Percentiles rank a stretch among this genome's conserved stretches.
Evolutionary conservation across 768 basidiomycete species (phyloP).

Genomic region (Hypsizygus marmoreus): DNA sequence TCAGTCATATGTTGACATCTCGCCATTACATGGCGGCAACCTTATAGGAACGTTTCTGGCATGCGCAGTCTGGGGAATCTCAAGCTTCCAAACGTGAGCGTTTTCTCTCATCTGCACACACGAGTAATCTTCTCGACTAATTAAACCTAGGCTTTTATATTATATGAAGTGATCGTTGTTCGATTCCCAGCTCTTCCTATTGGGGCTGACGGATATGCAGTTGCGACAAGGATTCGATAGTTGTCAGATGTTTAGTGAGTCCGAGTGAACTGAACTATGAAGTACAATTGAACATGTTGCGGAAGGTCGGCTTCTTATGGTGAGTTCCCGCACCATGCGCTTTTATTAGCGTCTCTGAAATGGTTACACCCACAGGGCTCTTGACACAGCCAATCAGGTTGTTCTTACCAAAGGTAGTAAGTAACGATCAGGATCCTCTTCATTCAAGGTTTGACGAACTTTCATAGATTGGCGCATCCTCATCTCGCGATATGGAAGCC

Average conservation of each 20-base stretch:
- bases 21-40: background rate
- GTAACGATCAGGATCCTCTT: too few relatives aligned
- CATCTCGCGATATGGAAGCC: conserved; percentile 1
- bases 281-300: background rate
- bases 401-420: background rate
- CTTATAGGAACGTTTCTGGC: conserved; percentile 3
- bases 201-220: too few relatives aligned
- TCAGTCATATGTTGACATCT: too few relatives aligned
- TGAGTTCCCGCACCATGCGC: too few relatives aligned
- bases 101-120: too few relatives aligned
- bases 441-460: too few relatives aligned
- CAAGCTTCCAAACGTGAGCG: conserved; percentile 3
- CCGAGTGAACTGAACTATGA: background rate
- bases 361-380: too few relatives aligned
- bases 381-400: conserved; percentile 1
- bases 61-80: conserved; percentile 3
- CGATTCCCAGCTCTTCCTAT: background rate
- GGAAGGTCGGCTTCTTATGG: too few relatives aligned
- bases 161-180: conserved; percentile 2
- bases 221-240: background rate
- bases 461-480: conserved; percentile 2
- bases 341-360: background rate
- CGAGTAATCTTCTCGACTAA: too few relatives aligned
- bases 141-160: conserved; percentile 1
- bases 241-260: background rate